These are phyloP conservation scores for Physaria fendleri DNA, from an alignment of 345 rosid species.

Conservation along the genomic window DNA sequence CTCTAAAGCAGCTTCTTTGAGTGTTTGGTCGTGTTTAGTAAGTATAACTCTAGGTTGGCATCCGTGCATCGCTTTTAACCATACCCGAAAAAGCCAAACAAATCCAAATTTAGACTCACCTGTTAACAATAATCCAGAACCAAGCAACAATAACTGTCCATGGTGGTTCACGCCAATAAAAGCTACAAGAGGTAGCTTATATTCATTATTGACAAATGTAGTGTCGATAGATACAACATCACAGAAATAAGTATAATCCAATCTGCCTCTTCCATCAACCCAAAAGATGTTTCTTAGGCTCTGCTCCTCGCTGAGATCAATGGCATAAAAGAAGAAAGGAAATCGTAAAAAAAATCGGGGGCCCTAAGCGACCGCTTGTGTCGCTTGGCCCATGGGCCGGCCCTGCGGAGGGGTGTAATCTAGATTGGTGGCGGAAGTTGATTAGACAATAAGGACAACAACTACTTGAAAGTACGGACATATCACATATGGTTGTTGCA, in stretches of 20 bases:
- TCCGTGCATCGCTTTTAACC: slow-evolving; percentile 64
- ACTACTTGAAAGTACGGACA: too few species aligned
- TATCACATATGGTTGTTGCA: too few species aligned
- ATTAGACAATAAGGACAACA: too few species aligned
- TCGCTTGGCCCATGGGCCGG: too few species aligned
- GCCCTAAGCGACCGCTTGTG: too few species aligned
- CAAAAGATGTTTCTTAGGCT: slow-evolving; percentile 46
- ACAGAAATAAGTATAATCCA: slow-evolving; percentile 44
- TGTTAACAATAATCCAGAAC: slow-evolving; percentile 39
- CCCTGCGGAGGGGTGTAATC: too few species aligned
- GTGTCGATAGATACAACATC: slow-evolving; percentile 56
- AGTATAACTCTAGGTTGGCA: slow-evolving; percentile 48
- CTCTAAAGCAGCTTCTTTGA: slow-evolving; percentile 48
- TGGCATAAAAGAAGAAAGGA: slow-evolving; percentile 54
- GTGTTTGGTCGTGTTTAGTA: slow-evolving; percentile 42
- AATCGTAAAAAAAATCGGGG: too few species aligned
- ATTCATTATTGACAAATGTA: slow-evolving; percentile 41
- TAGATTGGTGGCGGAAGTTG: too few species aligned
- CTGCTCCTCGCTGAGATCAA: slow-evolving; percentile 49
- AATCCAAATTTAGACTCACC: slow-evolving; percentile 42
- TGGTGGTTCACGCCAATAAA: slow-evolving; percentile 57
- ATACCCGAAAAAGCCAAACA: slow-evolving; percentile 47
- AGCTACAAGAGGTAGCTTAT: slow-evolving; percentile 45
- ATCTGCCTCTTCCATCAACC: slow-evolving; percentile 58
- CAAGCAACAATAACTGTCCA: slow-evolving; percentile 48